These are phyloP conservation scores for Leishmania tarentolae DNA, from an alignment of 208 protist species.

Conservation along the genomic window DNA sequence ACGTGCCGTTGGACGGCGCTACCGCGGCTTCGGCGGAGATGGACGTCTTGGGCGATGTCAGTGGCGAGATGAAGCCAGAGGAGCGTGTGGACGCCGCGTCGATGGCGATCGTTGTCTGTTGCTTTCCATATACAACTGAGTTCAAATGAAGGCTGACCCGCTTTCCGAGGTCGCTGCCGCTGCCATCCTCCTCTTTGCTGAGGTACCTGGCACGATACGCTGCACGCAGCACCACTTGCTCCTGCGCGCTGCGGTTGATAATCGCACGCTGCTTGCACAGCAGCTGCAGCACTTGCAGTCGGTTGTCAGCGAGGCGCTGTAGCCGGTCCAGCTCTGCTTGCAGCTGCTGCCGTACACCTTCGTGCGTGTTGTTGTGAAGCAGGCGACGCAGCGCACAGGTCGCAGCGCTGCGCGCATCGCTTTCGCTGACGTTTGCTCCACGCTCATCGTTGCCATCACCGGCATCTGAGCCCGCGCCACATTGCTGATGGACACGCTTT, in stretches of 20 bases:
- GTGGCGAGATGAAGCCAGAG: constrained; percentile 20
- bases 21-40: not conserved
- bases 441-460: not conserved
- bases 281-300: constrained; percentile 51
- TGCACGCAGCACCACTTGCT: constrained; percentile 43
- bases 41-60: constrained; percentile 27
- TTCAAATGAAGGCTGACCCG: not conserved
- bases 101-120: not conserved
- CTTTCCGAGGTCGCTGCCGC: not conserved
- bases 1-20: not conserved
- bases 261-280: constrained; percentile 64
- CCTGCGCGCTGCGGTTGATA: constrained; percentile 36
- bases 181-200: not conserved
- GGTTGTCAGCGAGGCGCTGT: constrained; percentile 42
- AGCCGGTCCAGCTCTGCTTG: constrained; percentile 51
- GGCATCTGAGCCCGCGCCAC: not conserved
- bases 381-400: constrained; percentile 16
- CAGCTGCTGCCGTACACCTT: constrained; percentile 47
- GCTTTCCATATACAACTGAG: not conserved
- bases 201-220: constrained; percentile 46
- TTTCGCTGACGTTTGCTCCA: not conserved
- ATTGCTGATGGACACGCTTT: not conserved
- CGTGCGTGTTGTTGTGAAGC: constrained; percentile 42
- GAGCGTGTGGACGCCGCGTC: constrained; percentile 3
- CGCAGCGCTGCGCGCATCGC: not conserved